Evolutionary conservation across 2,329 filamentous ascomycete genomes (phyloP), one percentile per base, ranked within the genome.

Genomic region (Huntiella omanensis): DNA sequence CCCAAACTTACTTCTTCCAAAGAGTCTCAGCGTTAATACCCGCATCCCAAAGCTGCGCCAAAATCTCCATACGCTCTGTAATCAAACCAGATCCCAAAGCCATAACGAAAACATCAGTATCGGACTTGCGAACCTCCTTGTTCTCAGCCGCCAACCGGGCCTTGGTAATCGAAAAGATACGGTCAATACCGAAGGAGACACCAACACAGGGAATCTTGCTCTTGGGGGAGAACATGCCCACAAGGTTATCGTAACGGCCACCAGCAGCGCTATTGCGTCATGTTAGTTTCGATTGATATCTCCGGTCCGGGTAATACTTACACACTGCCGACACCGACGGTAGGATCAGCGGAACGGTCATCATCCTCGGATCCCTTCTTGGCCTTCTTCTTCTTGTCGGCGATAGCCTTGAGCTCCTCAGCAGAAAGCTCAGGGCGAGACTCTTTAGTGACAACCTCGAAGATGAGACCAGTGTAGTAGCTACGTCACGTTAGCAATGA

Each of bases 61-160:
- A 79, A 34, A 96, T 72, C 19, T 76, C 67, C 76, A 95, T 87
- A 53, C 88, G 80, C 67, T 95, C 82, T 53, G 77, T 76, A 46
- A 94, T 64, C 52, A 92, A 68, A 40, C 84, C 85, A 12, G 71
- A 80, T 46, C 85, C 87, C 57, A 95, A 86, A 0, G 86, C 86
- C 86, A 96, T 96, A 56, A 96, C 81, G 62, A 77, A 95, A 40
- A 87, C 86, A 57, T 96, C 87, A 2, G 87, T 80, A 55, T 91
- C 82, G 56, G 79, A 85, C 52, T 70, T 69, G 52, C 82, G 68
- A 45, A 77, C 47, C 28, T 63, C 61, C 46, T 65, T 71, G 55
- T 72, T 69, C 49, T 75, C 73, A 48, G 71, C 73, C 51, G 74
- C 75, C 59, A 84, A 70, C 42, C 78, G 71, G 10, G 83, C 79